Evolutionary conservation across 192 early-diverging fungal species (phyloP).

Genomic region (Gigaspora rosea): DNA sequence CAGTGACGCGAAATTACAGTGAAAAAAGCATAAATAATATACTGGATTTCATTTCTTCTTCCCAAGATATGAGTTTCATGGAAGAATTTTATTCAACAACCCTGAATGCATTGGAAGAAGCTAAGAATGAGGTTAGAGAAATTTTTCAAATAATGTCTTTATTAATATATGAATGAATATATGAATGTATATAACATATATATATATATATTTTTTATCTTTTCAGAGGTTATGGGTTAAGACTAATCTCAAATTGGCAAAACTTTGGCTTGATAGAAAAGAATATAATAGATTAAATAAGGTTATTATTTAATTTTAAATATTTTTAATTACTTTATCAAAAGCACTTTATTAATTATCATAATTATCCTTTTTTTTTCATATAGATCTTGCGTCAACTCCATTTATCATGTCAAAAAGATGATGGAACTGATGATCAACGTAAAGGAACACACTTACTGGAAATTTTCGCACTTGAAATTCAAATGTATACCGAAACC

Average conservation of each 20-base stretch:
- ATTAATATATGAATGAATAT: neutral
- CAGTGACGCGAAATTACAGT: constrained; percentile 82
- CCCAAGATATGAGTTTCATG: constrained; percentile 78
- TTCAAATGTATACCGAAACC: constrained; percentile 93
- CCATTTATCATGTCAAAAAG: constrained; percentile 74
- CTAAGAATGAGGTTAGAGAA: constrained; percentile 73
- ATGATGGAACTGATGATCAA: constrained; percentile 82
- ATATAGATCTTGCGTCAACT: constrained; percentile 71
- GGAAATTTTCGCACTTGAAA: constrained; percentile 93
- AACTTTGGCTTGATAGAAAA: constrained; percentile 79
- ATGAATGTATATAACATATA: neutral
- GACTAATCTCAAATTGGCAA: constrained; percentile 85
- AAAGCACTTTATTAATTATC: neutral
- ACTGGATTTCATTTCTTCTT: constrained; percentile 75
- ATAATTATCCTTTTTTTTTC: neutral
- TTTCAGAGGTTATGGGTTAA: constrained; percentile 78
- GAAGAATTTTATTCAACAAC: constrained; percentile 84
- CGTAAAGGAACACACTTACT: constrained; percentile 91
- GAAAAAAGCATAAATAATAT: constrained; percentile 94
- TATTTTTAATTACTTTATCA: neutral
- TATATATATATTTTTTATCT: neutral
- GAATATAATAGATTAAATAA: constrained; percentile 75
- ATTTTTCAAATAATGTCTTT: neutral
- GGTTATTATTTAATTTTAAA: constrained; percentile 33
- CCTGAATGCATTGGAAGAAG: constrained; percentile 67